A percentile compares a stretch with the other conserved stretches of the same genome.
These are phyloP conservation scores for Phaffia rhodozyma DNA, from an alignment of 1,284 basidiomycete species.

Conservation along the genomic window DNA sequence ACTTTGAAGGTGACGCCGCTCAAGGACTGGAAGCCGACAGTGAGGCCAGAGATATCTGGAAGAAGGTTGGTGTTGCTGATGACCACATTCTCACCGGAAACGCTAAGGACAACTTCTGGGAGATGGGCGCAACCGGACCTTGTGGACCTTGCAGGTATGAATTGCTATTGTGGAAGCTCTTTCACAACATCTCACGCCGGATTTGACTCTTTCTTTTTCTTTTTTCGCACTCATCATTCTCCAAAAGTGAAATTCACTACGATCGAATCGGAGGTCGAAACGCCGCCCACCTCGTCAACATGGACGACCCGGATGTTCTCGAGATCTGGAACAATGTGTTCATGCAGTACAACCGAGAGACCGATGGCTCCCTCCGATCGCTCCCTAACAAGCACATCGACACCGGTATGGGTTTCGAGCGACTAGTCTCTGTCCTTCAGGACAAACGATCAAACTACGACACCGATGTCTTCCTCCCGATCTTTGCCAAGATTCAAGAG, in stretches of 20 bases:
- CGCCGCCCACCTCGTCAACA: constrained; percentile 81
- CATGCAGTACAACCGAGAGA: constrained; percentile 95
- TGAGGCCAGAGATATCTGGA: constrained; percentile 72
- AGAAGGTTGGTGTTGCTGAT: constrained; percentile 71
- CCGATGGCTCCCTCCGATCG: constrained; percentile 63
- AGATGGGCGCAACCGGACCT: constrained; percentile 96
- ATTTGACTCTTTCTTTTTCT: not conserved
- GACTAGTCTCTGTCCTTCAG: constrained; percentile 87
- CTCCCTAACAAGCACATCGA: constrained; percentile 93
- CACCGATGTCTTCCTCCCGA: constrained; percentile 85
- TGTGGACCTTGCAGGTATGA: constrained; percentile 85
- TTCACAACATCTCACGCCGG: not conserved
- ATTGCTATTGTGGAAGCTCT: not conserved
- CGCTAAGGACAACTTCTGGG: constrained; percentile 99
- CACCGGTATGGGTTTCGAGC: constrained; percentile 98
- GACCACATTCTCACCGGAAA: constrained; percentile 87
- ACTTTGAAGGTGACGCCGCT: constrained; percentile 86
- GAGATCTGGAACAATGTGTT: constrained; percentile 99
- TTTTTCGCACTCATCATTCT: not conserved
- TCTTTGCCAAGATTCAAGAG: constrained; percentile 79
- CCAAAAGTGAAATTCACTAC: constrained; percentile 77
- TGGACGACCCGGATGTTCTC: constrained; percentile 88
- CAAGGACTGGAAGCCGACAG: constrained; percentile 78
- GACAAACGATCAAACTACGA: constrained; percentile 92
- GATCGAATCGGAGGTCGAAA: constrained; percentile 91